phyloP scores from a whole-genome alignment of 2,329 filamentous ascomycete species.

The Hymenoscyphus linearis region DNA sequence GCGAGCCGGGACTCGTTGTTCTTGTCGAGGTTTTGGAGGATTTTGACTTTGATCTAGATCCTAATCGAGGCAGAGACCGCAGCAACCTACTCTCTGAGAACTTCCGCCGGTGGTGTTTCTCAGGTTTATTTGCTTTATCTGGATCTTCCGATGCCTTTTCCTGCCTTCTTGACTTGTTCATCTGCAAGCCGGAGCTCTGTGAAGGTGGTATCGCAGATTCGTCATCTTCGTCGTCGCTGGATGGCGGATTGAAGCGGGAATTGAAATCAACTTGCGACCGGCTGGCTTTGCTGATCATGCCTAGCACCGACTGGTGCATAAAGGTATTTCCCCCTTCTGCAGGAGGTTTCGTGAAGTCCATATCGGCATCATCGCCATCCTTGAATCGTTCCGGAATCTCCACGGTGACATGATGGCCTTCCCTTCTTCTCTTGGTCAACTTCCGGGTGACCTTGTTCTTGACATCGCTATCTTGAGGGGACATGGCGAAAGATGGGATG shows the following conservation, averaged over 20 bases:
- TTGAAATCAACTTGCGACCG: constrained; percentile 79
- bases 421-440: constrained; percentile 38
- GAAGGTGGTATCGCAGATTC: constrained; percentile 21
- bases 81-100: constrained; percentile 62
- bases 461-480: constrained; percentile 34
- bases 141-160: constrained; percentile 28
- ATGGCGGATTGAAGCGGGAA: constrained; percentile 70
- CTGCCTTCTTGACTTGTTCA: constrained; percentile 23
- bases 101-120: constrained; percentile 46
- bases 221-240: constrained; percentile 68
- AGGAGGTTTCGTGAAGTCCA: constrained; percentile 53
- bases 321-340: constrained; percentile 36
- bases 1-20: constrained; percentile 11
- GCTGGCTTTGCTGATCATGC: constrained; percentile 75
- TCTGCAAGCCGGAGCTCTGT: constrained; percentile 19
- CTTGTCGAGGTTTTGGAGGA: constrained; percentile 33
- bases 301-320: constrained; percentile 93
- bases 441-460: constrained; percentile 39
- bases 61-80: constrained; percentile 58
- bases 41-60: constrained; percentile 33
- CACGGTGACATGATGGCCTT: constrained; percentile 39
- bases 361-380: constrained; percentile 53
- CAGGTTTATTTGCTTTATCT: constrained; percentile 29
- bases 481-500: constrained; percentile 24
- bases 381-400: constrained; percentile 53